Evolutionary conservation across 371 early-diverging fungal species (phyloP).

Genomic region (Parasitella parasitica): DNA sequence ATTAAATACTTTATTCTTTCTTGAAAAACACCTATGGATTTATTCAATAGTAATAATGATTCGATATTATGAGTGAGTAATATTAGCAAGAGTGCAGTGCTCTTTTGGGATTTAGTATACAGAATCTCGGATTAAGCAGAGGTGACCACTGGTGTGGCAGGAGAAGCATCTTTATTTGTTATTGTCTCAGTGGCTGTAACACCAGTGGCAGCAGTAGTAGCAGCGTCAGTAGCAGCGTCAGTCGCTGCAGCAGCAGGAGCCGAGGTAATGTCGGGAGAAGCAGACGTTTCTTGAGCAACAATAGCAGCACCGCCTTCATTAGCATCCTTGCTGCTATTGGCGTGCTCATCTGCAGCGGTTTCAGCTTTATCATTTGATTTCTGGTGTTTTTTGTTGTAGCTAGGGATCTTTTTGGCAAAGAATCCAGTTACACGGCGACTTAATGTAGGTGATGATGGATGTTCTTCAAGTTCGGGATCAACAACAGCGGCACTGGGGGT

Average conservation of each 20-base stretch:
- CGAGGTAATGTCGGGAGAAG: too few species aligned
- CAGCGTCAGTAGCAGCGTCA: neutral
- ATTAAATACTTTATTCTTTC: neutral
- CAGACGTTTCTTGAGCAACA: too few species aligned
- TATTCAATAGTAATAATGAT: too few species aligned
- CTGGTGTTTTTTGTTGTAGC: constrained; percentile 13
- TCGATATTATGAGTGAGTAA: neutral
- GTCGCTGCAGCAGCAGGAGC: neutral
- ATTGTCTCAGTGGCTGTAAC: neutral
- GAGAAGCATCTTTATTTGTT: neutral
- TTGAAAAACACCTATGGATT: too few species aligned
- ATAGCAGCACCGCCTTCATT: too few species aligned
- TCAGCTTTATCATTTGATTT: constrained; percentile 6
- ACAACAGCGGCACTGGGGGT: neutral
- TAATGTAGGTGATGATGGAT: constrained; percentile 19
- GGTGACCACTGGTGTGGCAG: neutral
- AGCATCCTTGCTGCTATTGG: too few species aligned
- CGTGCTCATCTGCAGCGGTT: constrained; percentile 2
- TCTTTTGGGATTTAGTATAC: too few species aligned
- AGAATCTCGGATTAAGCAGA: neutral
- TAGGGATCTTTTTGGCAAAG: constrained; percentile 13
- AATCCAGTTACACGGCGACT: constrained; percentile 20
- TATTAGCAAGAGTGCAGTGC: neutral
- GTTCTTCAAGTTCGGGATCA: neutral
- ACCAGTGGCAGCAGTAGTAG: neutral